Evolutionary conservation across 257 asterid species (phyloP), one percentile per base, ranked within the genome.

Genomic region (Nicotiana knightiana): DNA sequence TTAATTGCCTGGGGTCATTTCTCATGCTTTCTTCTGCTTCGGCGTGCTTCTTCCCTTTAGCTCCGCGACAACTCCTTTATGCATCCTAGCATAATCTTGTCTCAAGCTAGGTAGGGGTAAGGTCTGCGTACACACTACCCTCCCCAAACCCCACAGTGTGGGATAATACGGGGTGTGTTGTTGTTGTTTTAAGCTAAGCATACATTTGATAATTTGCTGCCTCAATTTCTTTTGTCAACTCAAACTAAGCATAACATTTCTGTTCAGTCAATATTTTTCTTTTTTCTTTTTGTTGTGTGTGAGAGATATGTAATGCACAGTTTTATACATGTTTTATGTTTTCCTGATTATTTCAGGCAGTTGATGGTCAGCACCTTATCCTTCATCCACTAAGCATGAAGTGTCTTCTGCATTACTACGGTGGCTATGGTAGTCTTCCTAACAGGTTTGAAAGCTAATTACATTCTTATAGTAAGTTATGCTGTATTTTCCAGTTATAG

Each of bases 301-400:
- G 62, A 7, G 79, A 48, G 62, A 73, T 48, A 1, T 24, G 58
- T 43, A 46, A 75, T 82, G 64, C 55, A 37, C 71, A 68, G 5
- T n/a, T 75, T 35, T 59, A 71, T 24, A n/a, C 73, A 80, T 46
- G 76, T 43, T 80, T 64, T 43, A 13, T 80, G 6, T 35, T 30
- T 43, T 83, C 51, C 80, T 70, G 63, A 1, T 48, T 79, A 30
- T 75, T 84, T 83, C 91, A 96, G 99, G 97, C 93, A 43, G 82
- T 86, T 84, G 99, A 96, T 66, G 99, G 99, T 82, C 99, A 96
- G 87, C 93, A 91, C 86, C 86, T 96, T 82, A 88, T 96, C 85
- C 91, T 96, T 83, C 97, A 93, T 85, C 93, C 99, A 11, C 81
- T 96, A 81, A 93, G 86, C 89, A 92, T 96, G 99, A 96, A 89